A percentile compares a stretch with the other conserved stretches of the same genome.
Evolutionary conservation across 306 rosid species (phyloP).

Genomic region (Malus domestica): DNA sequence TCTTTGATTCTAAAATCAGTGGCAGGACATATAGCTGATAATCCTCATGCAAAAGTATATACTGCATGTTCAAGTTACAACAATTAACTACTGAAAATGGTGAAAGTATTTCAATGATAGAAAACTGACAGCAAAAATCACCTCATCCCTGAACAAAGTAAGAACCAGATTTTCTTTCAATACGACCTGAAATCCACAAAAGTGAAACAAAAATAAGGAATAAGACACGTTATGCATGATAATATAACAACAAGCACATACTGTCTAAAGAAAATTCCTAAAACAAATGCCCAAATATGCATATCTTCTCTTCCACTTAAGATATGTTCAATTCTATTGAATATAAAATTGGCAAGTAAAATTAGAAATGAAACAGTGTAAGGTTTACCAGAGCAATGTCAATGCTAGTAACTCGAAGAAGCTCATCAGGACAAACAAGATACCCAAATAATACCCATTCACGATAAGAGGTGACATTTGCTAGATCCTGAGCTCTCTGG

Average conservation of each 20-base stretch:
- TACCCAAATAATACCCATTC: conserved; percentile 98
- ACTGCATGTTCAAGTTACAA: conserved; percentile 42
- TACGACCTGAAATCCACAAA: conserved; percentile 53
- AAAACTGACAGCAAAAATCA: conserved; percentile 17
- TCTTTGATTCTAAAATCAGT: conserved; percentile 90
- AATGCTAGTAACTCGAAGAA: conserved; percentile 96
- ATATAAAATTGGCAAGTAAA: conserved; percentile 4
- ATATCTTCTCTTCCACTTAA: not conserved
- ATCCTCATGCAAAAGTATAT: conserved; percentile 82
- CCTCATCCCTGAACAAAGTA: conserved; percentile 93
- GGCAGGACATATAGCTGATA: conserved; percentile 88
- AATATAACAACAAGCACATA: not conserved
- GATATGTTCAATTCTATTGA: conserved; percentile 10
- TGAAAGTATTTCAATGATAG: not conserved
- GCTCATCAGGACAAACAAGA: conserved; percentile 99
- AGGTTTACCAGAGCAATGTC: conserved; percentile 87
- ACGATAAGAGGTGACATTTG: conserved; percentile 92
- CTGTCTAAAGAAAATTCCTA: not conserved
- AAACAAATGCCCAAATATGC: not conserved
- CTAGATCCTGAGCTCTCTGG: conserved; percentile 98
- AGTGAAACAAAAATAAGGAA: conserved; percentile 6
- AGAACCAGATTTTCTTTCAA: conserved; percentile 89
- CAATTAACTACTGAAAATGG: conserved; percentile 10
- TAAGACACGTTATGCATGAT: conserved; percentile 5
- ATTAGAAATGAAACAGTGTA: conserved; percentile 10